These are phyloP conservation scores for Brassica incana DNA, from an alignment of 345 rosid species.

Conservation along the genomic window DNA sequence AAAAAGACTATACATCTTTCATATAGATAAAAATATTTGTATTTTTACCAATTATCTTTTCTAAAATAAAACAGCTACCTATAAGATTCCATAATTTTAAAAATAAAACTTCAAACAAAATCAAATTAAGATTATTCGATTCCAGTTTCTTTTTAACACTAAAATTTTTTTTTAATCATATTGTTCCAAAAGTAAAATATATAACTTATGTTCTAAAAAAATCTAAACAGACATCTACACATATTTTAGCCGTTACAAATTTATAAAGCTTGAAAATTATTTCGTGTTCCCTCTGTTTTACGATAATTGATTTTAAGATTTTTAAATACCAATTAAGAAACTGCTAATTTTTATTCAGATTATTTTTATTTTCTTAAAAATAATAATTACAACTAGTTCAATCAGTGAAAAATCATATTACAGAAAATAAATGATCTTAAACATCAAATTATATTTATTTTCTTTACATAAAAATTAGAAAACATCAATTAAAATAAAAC, in stretches of 20 bases:
- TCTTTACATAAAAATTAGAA: too few relatives aligned
- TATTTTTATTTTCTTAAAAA: too few relatives aligned
- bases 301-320: too few relatives aligned
- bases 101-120: background rate
- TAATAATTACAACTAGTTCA: too few relatives aligned
- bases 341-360: too few relatives aligned
- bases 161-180: background rate
- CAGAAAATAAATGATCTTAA: too few relatives aligned
- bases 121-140: constrained; percentile 7
- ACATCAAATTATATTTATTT: too few relatives aligned
- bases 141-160: background rate
- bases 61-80: background rate
- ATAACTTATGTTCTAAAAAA: background rate
- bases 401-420: too few relatives aligned
- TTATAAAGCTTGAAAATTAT: background rate
- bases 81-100: background rate
- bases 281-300: background rate
- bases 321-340: too few relatives aligned
- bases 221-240: background rate
- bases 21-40: background rate
- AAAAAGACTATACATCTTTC: background rate
- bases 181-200: background rate
- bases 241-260: background rate
- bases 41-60: background rate
- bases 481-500: too few relatives aligned